These are phyloP conservation scores for Sphaerulina populicola DNA, from an alignment of 2,329 filamentous ascomycete species.

Conservation along the genomic window DNA sequence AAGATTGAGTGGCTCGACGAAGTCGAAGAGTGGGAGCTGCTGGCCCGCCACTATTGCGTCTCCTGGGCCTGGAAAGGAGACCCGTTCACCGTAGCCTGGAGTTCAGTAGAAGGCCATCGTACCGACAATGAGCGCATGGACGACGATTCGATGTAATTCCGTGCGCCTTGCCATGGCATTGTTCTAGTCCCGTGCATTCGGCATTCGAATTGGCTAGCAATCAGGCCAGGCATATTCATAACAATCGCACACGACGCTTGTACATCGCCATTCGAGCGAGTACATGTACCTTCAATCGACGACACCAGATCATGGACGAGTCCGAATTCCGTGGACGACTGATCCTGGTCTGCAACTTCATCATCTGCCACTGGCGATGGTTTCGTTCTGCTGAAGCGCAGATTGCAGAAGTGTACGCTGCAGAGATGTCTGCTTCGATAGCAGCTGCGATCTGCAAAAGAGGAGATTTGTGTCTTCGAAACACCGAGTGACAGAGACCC, in stretches of 20 bases:
- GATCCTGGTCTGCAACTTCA: not conserved
- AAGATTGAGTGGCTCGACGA: constrained; percentile 82
- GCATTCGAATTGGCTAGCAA: no score
- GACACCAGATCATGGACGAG: no score
- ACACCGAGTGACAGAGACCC: not conserved
- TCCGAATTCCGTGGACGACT: no score
- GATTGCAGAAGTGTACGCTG: not conserved
- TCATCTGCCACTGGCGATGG: not conserved
- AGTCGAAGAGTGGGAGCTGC: constrained; percentile 82
- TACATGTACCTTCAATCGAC: no score
- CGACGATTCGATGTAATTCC: constrained; percentile 10
- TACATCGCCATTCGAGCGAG: no score
- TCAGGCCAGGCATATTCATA: no score
- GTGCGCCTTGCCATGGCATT: not conserved
- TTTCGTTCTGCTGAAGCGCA: not conserved
- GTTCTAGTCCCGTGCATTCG: no score
- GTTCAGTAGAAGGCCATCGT: constrained; percentile 17
- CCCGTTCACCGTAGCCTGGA: constrained; percentile 22
- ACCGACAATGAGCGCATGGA: constrained; percentile 17
- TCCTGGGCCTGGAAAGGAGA: constrained; percentile 70
- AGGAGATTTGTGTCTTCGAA: not conserved
- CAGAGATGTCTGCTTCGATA: not conserved
- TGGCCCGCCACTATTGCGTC: constrained; percentile 83
- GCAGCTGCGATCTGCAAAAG: not conserved
- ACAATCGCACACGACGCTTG: no score